These are phyloP conservation scores for Pichia gijzeniarum DNA, from an alignment of 805 yeast species.

Conservation along the genomic window DNA sequence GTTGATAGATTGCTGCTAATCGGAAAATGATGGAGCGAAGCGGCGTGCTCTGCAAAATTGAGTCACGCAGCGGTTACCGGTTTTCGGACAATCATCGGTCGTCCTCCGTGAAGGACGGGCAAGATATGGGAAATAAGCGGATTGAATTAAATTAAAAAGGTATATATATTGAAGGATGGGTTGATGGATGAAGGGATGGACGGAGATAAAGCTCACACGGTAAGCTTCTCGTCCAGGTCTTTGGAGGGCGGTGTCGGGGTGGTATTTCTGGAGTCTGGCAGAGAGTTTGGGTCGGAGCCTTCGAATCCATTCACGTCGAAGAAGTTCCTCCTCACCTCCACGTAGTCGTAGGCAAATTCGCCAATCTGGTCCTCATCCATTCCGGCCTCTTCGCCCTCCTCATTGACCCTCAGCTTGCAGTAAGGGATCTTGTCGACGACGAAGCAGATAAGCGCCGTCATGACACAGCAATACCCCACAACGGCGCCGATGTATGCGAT, in stretches of 20 bases:
- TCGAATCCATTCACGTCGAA: slow-evolving; percentile 34
- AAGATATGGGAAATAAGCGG: background rate
- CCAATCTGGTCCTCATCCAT: slow-evolving; percentile 97
- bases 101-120: background rate
- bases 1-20: too few species aligned
- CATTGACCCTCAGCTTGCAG: slow-evolving; percentile 69
- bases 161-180: background rate
- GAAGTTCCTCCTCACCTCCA: slow-evolving; percentile 91
- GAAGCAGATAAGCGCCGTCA: slow-evolving; percentile 71
- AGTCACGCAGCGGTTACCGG: too few species aligned
- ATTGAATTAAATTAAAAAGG: background rate
- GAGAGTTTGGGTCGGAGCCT: background rate
- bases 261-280: too few species aligned
- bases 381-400: slow-evolving; percentile 82
- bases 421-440: slow-evolving; percentile 77
- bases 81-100: too few species aligned
- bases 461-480: slow-evolving; percentile 65
- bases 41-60: background rate
- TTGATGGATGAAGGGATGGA: background rate
- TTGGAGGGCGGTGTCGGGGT: too few species aligned
- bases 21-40: too few species aligned
- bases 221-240: too few species aligned
- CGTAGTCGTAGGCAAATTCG: slow-evolving; percentile 97
- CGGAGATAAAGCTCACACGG: too few species aligned
- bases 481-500: slow-evolving; percentile 75